Conservation (phyloP, 352 stramenopile genomes). For the Globisporangium barbulae region DNA sequence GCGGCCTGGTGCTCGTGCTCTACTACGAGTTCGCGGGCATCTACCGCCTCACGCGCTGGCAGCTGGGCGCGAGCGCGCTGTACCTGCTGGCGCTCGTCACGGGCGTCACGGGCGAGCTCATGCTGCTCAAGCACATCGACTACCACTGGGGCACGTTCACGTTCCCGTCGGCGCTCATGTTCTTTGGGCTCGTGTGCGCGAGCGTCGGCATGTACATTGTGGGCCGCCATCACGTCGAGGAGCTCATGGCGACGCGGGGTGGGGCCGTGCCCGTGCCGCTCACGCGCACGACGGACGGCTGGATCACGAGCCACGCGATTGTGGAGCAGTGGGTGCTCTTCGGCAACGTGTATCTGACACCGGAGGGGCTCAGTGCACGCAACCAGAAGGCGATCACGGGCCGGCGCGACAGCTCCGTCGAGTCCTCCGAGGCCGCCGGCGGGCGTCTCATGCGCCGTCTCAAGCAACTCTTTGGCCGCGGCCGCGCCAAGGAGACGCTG, state of each 20-base stretch:
- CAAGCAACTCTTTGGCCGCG: constrained; percentile 39
- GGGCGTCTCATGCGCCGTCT: constrained; percentile 37
- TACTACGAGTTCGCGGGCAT: constrained; percentile 77
- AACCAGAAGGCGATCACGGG: constrained; percentile 31
- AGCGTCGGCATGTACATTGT: constrained; percentile 83
- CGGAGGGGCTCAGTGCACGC: constrained; percentile 49
- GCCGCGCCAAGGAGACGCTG: constrained; percentile 16
- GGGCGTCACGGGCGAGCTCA: constrained; percentile 59
- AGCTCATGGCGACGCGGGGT: constrained; percentile 78
- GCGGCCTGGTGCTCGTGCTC: constrained; percentile 55
- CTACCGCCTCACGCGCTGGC: constrained; percentile 73
- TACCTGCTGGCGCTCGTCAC: constrained; percentile 68
- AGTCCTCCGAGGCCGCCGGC: constrained; percentile 34
- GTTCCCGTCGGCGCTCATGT: constrained; percentile 73
- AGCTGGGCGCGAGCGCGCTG: constrained; percentile 67
- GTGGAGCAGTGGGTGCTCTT: constrained; percentile 84
- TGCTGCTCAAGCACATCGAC: constrained; percentile 73
- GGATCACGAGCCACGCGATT: constrained; percentile 79
- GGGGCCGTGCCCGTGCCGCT: constrained; percentile 76
- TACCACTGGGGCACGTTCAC: constrained; percentile 72
- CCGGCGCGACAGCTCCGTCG: constrained; percentile 48
- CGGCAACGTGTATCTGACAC: constrained; percentile 69
- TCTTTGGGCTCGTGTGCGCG: constrained; percentile 69
- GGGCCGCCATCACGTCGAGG: constrained; percentile 69
- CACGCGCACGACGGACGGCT: constrained; percentile 68